A percentile compares a stretch with the other conserved stretches of the same genome.
phyloP scores from a whole-genome alignment of 139 green algal species.

The Chlamydomonas sphaeroides region DNA sequence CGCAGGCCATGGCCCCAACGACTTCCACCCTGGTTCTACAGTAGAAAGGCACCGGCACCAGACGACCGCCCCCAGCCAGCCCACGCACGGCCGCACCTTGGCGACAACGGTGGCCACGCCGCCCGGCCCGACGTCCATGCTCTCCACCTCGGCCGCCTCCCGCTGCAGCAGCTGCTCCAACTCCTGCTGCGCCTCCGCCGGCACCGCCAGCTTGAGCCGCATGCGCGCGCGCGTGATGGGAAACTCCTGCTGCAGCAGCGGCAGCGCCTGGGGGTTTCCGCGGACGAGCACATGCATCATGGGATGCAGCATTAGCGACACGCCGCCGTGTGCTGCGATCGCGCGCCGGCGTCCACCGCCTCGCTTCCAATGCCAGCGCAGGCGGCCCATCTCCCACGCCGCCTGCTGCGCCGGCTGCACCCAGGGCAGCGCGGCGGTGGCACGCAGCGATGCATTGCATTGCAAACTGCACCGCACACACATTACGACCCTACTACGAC shows the following conservation, averaged over 20 bases:
- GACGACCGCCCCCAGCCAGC: neutral
- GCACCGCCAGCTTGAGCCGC: conserved; percentile 79
- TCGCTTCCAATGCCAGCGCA: too few relatives aligned
- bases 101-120: conserved; percentile 25
- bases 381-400: too few relatives aligned
- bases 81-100: conserved; percentile 20
- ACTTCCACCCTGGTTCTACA: too few relatives aligned
- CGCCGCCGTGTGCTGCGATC: too few relatives aligned
- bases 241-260: conserved; percentile 80
- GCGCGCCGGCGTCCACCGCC: too few relatives aligned
- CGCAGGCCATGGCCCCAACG: too few relatives aligned
- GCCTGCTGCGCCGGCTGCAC: too few relatives aligned
- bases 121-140: conserved; percentile 30
- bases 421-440: too few relatives aligned
- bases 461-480: neutral
- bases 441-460: too few relatives aligned
- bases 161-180: conserved; percentile 50
- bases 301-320: too few relatives aligned
- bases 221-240: conserved; percentile 94
- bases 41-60: too few relatives aligned
- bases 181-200: conserved; percentile 52
- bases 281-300: too few relatives aligned
- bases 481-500: neutral
- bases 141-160: conserved; percentile 25
- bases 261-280: conserved; percentile 76